Percentiles rank a stretch among this genome's conserved stretches.
Evolutionary conservation across 768 basidiomycete genomes (phyloP).

Genomic region (Lactarius psammicola): DNA sequence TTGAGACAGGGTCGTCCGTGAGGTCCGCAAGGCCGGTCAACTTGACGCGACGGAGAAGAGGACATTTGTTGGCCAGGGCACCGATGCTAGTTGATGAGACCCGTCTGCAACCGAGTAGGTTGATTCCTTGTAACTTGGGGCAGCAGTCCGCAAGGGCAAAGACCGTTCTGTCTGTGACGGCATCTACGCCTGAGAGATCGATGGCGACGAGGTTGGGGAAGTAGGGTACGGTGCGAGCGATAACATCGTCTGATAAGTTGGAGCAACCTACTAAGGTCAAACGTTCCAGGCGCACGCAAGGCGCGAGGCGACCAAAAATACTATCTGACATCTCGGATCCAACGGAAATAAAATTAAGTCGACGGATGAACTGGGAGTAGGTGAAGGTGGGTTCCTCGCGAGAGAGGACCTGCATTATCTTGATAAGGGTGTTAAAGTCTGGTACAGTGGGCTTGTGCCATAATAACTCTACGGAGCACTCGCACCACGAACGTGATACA

Average conservation of each 20-base stretch:
- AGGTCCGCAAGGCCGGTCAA: conserved; percentile 72
- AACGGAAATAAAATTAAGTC: conserved; percentile 83
- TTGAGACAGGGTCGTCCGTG: conserved; percentile 73
- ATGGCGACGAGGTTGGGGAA: conserved; percentile 81
- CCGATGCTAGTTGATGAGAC: conserved; percentile 77
- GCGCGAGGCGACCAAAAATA: conserved; percentile 64
- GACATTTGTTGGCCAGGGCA: conserved; percentile 72
- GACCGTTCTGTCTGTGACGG: conserved; percentile 70
- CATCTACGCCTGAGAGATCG: conserved; percentile 73
- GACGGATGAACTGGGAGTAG: conserved; percentile 83
- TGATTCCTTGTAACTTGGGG: conserved; percentile 84
- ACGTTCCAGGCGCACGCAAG: conserved; percentile 81
- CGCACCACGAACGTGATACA: conserved; percentile 91
- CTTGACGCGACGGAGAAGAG: conserved; percentile 85
- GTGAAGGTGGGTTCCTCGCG: conserved; percentile 72
- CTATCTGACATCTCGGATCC: conserved; percentile 69
- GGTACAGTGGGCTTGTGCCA: conserved; percentile 89
- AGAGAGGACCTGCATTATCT: conserved; percentile 72
- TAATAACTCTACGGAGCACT: conserved; percentile 90
- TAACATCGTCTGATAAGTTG: conserved; percentile 58
- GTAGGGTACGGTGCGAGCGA: conserved; percentile 61
- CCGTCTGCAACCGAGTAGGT: conserved; percentile 77
- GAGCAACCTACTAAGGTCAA: conserved; percentile 83
- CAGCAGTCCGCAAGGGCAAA: conserved; percentile 67
- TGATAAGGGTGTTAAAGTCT: conserved; percentile 64